phyloP scores from a whole-genome alignment of 2,329 filamentous ascomycete species.

The Nemania serpens region DNA sequence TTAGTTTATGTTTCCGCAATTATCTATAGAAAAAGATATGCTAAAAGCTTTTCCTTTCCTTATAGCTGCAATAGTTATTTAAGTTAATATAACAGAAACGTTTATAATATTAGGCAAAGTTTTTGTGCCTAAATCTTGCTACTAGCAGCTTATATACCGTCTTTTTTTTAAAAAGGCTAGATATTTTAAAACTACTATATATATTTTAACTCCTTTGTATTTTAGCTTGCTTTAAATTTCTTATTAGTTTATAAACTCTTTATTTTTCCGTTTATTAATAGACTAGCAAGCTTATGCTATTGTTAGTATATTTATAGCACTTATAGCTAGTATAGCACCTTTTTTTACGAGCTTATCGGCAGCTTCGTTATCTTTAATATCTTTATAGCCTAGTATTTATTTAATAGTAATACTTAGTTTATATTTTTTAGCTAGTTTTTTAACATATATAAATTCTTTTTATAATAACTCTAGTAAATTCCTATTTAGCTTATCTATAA shows the following conservation, averaged over 20 bases:
- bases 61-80: too few relatives aligned
- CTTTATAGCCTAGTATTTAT: background rate
- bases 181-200: background rate
- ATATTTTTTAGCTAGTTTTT: background rate
- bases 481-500: background rate
- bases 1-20: too few relatives aligned
- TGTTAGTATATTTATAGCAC: background rate
- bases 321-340: background rate
- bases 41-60: too few relatives aligned
- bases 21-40: too few relatives aligned
- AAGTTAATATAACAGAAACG: too few relatives aligned
- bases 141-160: background rate
- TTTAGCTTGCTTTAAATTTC: too few relatives aligned
- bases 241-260: too few relatives aligned
- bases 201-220: background rate
- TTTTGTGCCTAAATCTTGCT: background rate
- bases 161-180: background rate
- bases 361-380: background rate
- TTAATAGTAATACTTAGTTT: background rate
- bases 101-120: background rate
- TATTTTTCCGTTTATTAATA: background rate
- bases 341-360: background rate
- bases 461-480: background rate
- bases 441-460: background rate
- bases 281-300: background rate